A percentile compares a stretch with the other conserved stretches of the same genome.
Evolutionary conservation across 306 rosid species (phyloP).

Genomic region (Cajanus cajan): DNA sequence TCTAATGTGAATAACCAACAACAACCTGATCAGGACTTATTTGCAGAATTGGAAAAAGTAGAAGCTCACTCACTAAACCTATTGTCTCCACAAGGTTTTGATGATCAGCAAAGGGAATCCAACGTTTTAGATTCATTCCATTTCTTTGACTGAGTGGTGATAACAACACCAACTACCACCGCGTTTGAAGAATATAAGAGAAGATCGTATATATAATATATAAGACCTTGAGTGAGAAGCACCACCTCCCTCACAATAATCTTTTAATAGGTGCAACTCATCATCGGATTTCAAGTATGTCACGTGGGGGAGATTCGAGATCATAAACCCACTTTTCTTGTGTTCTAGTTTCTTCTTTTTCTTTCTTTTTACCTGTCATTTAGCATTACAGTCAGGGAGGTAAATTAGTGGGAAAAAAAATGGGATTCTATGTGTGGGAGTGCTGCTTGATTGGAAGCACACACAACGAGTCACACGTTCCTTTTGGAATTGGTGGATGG

Average conservation of each 20-base stretch:
- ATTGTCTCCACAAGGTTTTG: constrained; percentile 14
- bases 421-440: constrained; percentile 15
- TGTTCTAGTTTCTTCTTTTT: neutral
- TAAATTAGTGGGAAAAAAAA: constrained; percentile 21
- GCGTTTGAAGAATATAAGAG: constrained; percentile 30
- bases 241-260: neutral
- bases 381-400: constrained; percentile 25
- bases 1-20: constrained; percentile 20
- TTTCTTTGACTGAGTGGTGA: constrained; percentile 54
- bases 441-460: constrained; percentile 54
- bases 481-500: constrained; percentile 74
- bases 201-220: constrained; percentile 25
- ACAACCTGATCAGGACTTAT: constrained; percentile 46
- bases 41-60: constrained; percentile 58
- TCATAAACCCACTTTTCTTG: constrained; percentile 12
- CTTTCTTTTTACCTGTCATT: constrained; percentile 30
- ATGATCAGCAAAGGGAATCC: constrained; percentile 35
- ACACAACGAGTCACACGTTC: constrained; percentile 57
- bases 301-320: constrained; percentile 15
- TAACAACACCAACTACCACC: constrained; percentile 19
- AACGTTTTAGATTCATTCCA: constrained; percentile 54
- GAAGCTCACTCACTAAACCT: constrained; percentile 59
- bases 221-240: constrained; percentile 8
- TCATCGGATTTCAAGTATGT: neutral
- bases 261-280: neutral